Conservation (phyloP, 208 protist species). For the Zelonia costaricensis region DNA sequence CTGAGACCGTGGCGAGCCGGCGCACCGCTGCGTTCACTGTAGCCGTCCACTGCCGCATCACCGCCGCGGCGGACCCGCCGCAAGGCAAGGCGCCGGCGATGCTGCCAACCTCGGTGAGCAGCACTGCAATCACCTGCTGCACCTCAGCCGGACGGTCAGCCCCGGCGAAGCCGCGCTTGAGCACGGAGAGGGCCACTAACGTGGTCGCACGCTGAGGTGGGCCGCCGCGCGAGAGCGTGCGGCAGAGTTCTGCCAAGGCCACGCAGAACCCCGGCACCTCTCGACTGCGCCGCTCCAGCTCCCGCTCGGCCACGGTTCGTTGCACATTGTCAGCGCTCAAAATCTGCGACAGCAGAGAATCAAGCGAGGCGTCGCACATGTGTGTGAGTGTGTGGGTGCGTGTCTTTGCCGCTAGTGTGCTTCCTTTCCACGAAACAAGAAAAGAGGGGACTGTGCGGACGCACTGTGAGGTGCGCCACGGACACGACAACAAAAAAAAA, state of each 20-base stretch:
- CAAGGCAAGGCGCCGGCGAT: constrained; percentile 1
- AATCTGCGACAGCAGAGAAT: constrained; percentile 32
- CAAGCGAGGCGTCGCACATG: constrained; percentile 17
- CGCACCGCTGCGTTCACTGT: constrained; percentile 5
- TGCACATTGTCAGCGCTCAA: constrained; percentile 50
- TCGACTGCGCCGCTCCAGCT: constrained; percentile 37
- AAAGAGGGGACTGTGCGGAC: too few species aligned
- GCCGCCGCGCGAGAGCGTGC: constrained; percentile 4
- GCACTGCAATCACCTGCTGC: constrained; percentile 11
- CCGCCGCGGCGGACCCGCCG: neutral
- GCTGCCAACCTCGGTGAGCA: constrained; percentile 11
- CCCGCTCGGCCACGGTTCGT: constrained; percentile 37
- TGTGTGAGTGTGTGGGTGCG: too few species aligned
- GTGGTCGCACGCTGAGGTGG: constrained; percentile 7
- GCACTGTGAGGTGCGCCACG: too few species aligned
- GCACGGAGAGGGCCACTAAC: constrained; percentile 41
- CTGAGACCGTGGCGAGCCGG: constrained; percentile 13
- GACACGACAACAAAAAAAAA: too few species aligned
- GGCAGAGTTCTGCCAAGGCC: constrained; percentile 23
- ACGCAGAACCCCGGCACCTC: constrained; percentile 28
- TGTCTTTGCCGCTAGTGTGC: too few species aligned
- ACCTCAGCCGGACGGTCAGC: constrained; percentile 10
- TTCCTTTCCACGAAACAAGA: too few species aligned
- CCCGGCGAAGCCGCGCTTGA: constrained; percentile 39
- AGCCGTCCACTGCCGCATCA: constrained; percentile 16